A percentile compares a stretch with the other conserved stretches of the same genome.
phyloP scores from a whole-genome alignment of 768 basidiomycete genomes.

The Leucosporidium scottii region DNA sequence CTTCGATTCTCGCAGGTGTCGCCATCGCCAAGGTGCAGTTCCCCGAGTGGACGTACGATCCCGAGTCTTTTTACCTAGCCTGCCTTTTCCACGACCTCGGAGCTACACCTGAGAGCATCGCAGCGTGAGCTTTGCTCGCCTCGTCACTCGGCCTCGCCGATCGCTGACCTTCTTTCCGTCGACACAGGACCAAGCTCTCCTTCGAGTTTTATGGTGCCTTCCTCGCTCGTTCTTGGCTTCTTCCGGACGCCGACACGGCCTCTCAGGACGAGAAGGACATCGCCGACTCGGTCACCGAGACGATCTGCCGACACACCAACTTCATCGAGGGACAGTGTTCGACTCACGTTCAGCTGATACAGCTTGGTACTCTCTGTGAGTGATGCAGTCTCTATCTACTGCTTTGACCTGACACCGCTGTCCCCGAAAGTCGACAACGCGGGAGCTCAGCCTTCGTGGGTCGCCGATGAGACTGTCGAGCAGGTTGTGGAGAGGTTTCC shows the following conservation, averaged over 20 bases:
- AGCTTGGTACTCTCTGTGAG: constrained; percentile 45
- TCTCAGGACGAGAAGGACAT: constrained; percentile 45
- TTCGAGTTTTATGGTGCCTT: constrained; percentile 57
- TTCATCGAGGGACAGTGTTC: constrained; percentile 49
- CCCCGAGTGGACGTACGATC: constrained; percentile 48
- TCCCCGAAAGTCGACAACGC: constrained; percentile 12
- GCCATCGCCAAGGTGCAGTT: constrained; percentile 50
- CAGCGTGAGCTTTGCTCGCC: not conserved
- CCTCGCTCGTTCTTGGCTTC: constrained; percentile 50
- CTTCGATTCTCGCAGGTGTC: constrained; percentile 42
- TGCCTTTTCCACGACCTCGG: constrained; percentile 55
- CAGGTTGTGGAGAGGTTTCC: not conserved
- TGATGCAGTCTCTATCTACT: not conserved
- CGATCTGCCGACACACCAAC: constrained; percentile 41
- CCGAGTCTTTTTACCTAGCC: constrained; percentile 52
- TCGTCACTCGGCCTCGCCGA: not conserved
- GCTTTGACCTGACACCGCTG: not conserved
- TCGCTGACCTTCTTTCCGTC: not conserved
- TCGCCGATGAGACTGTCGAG: not conserved
- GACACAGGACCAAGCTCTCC: constrained; percentile 53
- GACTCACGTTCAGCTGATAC: constrained; percentile 50
- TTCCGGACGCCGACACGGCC: constrained; percentile 38
- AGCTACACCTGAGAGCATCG: constrained; percentile 40
- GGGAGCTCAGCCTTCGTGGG: not conserved
- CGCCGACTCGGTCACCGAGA: constrained; percentile 52